phyloP scores from a whole-genome alignment of 2,329 filamentous ascomycete species.

The Neodidymelliopsis sp. region DNA sequence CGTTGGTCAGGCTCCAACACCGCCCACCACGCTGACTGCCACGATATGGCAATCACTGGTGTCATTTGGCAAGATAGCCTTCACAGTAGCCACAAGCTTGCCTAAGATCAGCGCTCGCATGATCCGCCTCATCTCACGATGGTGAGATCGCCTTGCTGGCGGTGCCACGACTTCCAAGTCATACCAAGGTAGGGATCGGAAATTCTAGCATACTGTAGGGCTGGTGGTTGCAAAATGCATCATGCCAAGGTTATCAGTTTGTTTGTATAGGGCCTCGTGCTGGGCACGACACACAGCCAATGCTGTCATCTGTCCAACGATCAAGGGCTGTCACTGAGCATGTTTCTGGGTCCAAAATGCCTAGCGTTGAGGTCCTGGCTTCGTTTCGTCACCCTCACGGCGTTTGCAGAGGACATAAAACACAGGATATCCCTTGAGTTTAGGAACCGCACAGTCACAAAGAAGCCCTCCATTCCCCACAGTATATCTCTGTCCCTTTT shows the following conservation, averaged over 20 bases:
- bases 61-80: conserved; percentile 18
- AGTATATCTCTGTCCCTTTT: no score
- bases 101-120: conserved; percentile 27
- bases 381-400: conserved; percentile 22
- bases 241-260: conserved; percentile 26
- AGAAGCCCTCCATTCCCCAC: background rate
- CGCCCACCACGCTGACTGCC: conserved; percentile 19
- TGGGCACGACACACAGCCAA: conserved; percentile 18
- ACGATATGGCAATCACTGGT: conserved; percentile 17
- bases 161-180: conserved; percentile 25
- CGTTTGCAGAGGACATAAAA: conserved; percentile 30
- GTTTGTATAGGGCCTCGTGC: conserved; percentile 26
- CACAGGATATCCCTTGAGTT: conserved; percentile 17
- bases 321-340: conserved; percentile 24
- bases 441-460: background rate
- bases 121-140: conserved; percentile 27
- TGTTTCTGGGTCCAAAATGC: conserved; percentile 20
- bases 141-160: conserved; percentile 24
- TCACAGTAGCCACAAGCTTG: conserved; percentile 18
- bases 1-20: conserved; percentile 27
- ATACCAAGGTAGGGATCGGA: conserved; percentile 13
- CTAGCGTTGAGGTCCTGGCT: conserved; percentile 17
- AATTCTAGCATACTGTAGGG: conserved; percentile 1
- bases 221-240: conserved; percentile 16
- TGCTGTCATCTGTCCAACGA: conserved; percentile 21